These are phyloP conservation scores for Cladophialophora yegresii DNA, from an alignment of 2,329 filamentous ascomycete species.

Conservation along the genomic window DNA sequence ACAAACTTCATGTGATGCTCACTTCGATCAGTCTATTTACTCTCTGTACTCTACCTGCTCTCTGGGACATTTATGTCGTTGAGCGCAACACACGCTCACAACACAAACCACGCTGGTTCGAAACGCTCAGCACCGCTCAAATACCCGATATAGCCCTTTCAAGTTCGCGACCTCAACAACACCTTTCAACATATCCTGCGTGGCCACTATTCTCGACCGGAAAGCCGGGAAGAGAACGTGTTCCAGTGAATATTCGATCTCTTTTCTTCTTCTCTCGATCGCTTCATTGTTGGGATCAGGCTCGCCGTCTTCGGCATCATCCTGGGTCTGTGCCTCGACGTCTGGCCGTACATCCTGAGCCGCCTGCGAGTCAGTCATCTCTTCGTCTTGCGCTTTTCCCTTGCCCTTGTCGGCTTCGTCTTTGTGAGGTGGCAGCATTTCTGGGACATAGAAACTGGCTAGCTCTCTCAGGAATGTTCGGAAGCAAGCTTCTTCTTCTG, in stretches of 20 bases:
- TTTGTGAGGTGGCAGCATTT: slow-evolving; percentile 67
- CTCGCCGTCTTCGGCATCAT: slow-evolving; percentile 39
- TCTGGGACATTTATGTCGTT: not conserved
- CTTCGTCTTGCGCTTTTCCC: slow-evolving; percentile 16
- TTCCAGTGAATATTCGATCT: slow-evolving; percentile 76
- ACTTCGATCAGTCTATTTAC: too few species aligned
- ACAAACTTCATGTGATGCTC: too few species aligned
- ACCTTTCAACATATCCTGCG: slow-evolving; percentile 71
- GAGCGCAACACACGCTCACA: not conserved
- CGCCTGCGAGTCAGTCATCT: not conserved
- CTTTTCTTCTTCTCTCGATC: slow-evolving; percentile 55
- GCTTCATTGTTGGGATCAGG: not conserved
- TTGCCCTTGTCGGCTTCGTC: slow-evolving; percentile 30
- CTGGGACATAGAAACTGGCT: slow-evolving; percentile 86
- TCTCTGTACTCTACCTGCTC: too few species aligned
- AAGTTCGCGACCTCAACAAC: slow-evolving; percentile 87
- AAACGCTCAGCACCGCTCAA: slow-evolving; percentile 74
- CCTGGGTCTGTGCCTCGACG: slow-evolving; percentile 8
- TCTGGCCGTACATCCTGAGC: not conserved
- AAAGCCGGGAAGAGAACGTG: slow-evolving; percentile 88
- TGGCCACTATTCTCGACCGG: slow-evolving; percentile 78
- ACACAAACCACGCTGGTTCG: not conserved
- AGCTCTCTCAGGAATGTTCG: slow-evolving; percentile 81
- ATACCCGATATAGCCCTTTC: slow-evolving; percentile 90
- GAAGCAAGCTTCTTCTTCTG: slow-evolving; percentile 81